Percentiles rank a stretch among this genome's conserved stretches.
Conservation (phyloP, 352 stramenopile species). For the Pythium aphanidermatum region DNA sequence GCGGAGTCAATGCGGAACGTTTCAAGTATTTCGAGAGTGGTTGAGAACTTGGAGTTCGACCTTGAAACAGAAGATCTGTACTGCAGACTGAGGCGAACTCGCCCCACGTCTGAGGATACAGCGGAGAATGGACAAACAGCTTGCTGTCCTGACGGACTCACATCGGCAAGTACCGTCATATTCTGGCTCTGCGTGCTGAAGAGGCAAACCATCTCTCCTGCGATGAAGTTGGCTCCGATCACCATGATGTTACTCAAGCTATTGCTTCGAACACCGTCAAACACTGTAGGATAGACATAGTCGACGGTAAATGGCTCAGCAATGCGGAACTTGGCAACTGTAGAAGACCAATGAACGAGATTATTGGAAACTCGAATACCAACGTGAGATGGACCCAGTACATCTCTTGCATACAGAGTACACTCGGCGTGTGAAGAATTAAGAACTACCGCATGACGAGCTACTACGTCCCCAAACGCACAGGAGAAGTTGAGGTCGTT, state of each 20-base stretch:
- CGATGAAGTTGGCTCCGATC: conserved; percentile 10
- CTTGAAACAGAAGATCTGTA: too few species aligned
- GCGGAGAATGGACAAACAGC: conserved; percentile 4
- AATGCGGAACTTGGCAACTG: neutral
- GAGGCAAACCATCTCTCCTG: conserved; percentile 4
- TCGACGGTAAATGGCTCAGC: conserved; percentile 2
- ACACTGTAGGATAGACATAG: conserved; percentile 1
- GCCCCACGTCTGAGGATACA: neutral
- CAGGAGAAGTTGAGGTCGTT: conserved; percentile 7
- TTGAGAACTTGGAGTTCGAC: too few species aligned
- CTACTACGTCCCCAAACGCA: neutral
- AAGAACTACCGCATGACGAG: neutral
- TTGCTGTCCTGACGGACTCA: neutral
- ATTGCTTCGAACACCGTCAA: neutral
- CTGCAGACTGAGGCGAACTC: neutral
- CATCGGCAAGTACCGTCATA: neutral
- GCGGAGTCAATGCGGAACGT: too few species aligned
- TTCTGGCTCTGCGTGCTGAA: conserved; percentile 2
- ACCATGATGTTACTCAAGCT: conserved; percentile 14
- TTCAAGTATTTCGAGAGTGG: too few species aligned
- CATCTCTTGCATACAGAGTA: neutral
- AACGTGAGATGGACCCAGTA: neutral
- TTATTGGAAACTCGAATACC: conserved; percentile 14
- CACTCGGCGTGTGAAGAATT: neutral
- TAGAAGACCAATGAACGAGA: conserved; percentile 9